Evolutionary conservation across 1,284 basidiomycete species (phyloP), one percentile per base, ranked within the genome.

Genomic region (Pseudozyma flocculosa): DNA sequence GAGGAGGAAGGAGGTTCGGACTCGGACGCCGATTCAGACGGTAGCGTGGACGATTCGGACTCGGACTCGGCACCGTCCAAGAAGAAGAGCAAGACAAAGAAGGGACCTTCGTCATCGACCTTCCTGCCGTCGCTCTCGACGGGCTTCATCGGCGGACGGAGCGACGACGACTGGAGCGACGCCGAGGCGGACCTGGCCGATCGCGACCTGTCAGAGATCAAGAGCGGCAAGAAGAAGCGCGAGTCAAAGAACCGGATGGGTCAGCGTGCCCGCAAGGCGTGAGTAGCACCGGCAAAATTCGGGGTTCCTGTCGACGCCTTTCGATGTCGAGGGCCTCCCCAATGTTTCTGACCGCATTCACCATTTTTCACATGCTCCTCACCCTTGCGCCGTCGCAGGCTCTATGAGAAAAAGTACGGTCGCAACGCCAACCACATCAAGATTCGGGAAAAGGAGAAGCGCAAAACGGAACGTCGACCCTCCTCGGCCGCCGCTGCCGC

Each of bases 351-450:
- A n/a, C n/a, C n/a, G n/a, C n/a, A n/a, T n/a, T n/a, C n/a, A n/a
- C n/a, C n/a, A n/a, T n/a, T n/a, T n/a, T n/a, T n/a, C n/a, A n/a
- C n/a, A n/a, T n/a, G n/a, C n/a, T n/a, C n/a, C n/a, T n/a, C n/a
- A n/a, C n/a, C n/a, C n/a, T n/a, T n/a, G n/a, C n/a, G n/a, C n/a
- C n/a, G n/a, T n/a, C n/a, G n/a, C n/a, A 95, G 92, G 1, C 93
- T 97, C 62, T 96, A 92, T 92, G 93, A 95, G 81, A 93, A 92
- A 80, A 96, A 93, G 79, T 96, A 86, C 73, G 93, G 93, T 48
- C 85, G 83, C 61, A 86, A 87, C 56, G 93, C 93, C 14, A 94
- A 93, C 77, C 93, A 96, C 79, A 83, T 93, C 79, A 65, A 65
- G 50, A 37, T 73, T 30, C 46, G 52, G 23, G 56, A 69, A 40